Percentiles rank a stretch among this genome's conserved stretches.
phyloP scores from a whole-genome alignment of 2,329 filamentous ascomycete species.

The Scytalidium lignicola region DNA sequence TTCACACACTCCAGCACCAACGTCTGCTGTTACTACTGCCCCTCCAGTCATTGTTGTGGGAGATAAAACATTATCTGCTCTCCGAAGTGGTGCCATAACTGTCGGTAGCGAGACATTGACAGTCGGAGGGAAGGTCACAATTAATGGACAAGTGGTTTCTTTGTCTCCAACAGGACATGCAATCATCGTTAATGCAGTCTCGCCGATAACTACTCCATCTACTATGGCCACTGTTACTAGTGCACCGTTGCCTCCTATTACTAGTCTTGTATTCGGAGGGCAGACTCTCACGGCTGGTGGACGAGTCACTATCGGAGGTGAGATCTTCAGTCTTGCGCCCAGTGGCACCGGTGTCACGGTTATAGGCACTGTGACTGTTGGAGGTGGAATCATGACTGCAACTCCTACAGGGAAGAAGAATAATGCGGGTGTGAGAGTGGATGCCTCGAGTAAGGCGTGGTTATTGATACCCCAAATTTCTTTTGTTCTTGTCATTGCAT shows the following conservation, averaged over 20 bases:
- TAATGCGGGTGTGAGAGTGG: slow-evolving; percentile 3
- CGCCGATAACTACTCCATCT: slow-evolving; percentile 2
- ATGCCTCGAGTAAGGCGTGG: background rate
- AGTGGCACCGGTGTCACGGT: slow-evolving; percentile 17
- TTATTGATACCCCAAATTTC: background rate
- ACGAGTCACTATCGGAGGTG: slow-evolving; percentile 20
- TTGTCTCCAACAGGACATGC: slow-evolving; percentile 7
- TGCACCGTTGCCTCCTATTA: slow-evolving; percentile 4
- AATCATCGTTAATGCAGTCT: slow-evolving; percentile 13
- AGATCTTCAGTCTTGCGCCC: slow-evolving; percentile 20
- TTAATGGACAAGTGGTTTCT: slow-evolving; percentile 16
- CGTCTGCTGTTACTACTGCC: background rate
- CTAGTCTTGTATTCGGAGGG: slow-evolving; percentile 15
- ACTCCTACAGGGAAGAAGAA: slow-evolving; percentile 15
- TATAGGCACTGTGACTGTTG: slow-evolving; percentile 21
- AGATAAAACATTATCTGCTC: background rate
- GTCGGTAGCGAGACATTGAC: slow-evolving; percentile 19
- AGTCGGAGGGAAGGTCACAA: slow-evolving; percentile 16
- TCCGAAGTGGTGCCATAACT: slow-evolving; percentile 4
- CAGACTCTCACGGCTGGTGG: slow-evolving; percentile 23
- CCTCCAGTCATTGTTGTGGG: background rate
- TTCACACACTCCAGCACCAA: background rate
- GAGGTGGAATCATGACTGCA: slow-evolving; percentile 9
- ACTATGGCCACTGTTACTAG: slow-evolving; percentile 2
- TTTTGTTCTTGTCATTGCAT: slow-evolving; percentile 4